These are phyloP conservation scores for Aspergillus phoenicis DNA, from an alignment of 2,329 filamentous ascomycete genomes.

Conservation along the genomic window DNA sequence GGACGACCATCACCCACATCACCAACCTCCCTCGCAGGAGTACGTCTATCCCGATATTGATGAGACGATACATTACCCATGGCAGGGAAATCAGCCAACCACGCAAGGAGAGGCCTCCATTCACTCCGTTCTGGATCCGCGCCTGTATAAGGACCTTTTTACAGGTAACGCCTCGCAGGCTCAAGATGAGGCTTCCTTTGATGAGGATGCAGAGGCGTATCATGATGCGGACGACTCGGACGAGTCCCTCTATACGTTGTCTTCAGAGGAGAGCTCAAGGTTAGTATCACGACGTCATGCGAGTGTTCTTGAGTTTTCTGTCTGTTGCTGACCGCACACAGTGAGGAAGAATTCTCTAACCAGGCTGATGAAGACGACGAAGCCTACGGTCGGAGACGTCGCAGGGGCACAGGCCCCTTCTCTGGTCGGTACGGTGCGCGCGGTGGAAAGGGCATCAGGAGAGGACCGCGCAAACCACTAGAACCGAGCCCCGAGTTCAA, in stretches of 20 bases:
- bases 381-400: constrained; percentile 29
- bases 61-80: constrained; percentile 37
- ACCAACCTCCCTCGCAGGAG: constrained; percentile 22
- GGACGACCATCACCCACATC: constrained; percentile 15
- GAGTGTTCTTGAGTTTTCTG: not conserved
- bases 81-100: constrained; percentile 29
- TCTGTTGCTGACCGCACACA: constrained; percentile 19
- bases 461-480: constrained; percentile 49
- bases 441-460: constrained; percentile 49
- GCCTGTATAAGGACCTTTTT: constrained; percentile 33
- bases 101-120: constrained; percentile 19
- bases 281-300: constrained; percentile 16
- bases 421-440: constrained; percentile 43
- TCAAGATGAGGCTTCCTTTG: constrained; percentile 12
- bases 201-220: constrained; percentile 17
- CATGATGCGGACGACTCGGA: constrained; percentile 21
- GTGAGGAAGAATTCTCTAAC: constrained; percentile 30
- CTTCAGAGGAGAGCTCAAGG: constrained; percentile 29
- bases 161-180: constrained; percentile 18
- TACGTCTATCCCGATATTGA: constrained; percentile 38
- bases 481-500: constrained; percentile 54
- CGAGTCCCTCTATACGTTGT: constrained; percentile 29
- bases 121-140: constrained; percentile 36
- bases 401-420: constrained; percentile 36
- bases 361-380: constrained; percentile 28